Evolutionary conservation across 768 basidiomycete species (phyloP), one percentile per base, ranked within the genome.

Genomic region (Coprinopsis marcescibilis): DNA sequence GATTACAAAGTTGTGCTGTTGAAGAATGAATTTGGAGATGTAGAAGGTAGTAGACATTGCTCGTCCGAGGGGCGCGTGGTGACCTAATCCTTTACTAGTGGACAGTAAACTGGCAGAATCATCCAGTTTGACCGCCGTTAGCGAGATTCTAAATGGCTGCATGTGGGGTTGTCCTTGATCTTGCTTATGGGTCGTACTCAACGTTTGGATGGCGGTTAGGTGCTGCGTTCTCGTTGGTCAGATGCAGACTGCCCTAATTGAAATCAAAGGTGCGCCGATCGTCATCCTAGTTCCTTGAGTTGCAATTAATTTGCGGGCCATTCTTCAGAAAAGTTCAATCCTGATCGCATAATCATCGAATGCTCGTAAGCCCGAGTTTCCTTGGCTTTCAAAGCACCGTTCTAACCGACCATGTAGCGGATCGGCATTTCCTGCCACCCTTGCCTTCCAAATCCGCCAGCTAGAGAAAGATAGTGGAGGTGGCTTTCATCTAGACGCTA

Each of bases 11-110:
- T 88, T 25, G 91, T 93, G 4, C 67, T 97, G 30, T 74, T 97
- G 52, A 97, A 97, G 71, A 97, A 97, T 67, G 94, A 97, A 63
- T 96, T 91, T 57, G 94, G 94, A 14, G 92, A 97, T 68, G 76
- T 95, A 11, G 80, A 94, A 77, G 89, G 89, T 85, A 30, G 15
- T n/a, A n/a, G n/a, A n/a, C n/a, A n/a, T n/a, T n/a, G n/a, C n/a
- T n/a, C n/a, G n/a, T n/a, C n/a, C n/a, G n/a, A n/a, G n/a, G n/a
- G n/a, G n/a, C n/a, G n/a, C n/a, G n/a, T n/a, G n/a, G n/a, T n/a
- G n/a, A n/a, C n/a, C 23, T 30, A 5, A 43, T 1, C 10, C 13
- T 14, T 42, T 8, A 23, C 3, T 49, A 88, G 93, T 97, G 40
- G 93, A 97, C 60, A 93, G 90, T 55, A 82, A 94, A 54, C 78